Conservation (phyloP, 1,284 basidiomycete species). For the Tetrapyrgos nigripes region DNA sequence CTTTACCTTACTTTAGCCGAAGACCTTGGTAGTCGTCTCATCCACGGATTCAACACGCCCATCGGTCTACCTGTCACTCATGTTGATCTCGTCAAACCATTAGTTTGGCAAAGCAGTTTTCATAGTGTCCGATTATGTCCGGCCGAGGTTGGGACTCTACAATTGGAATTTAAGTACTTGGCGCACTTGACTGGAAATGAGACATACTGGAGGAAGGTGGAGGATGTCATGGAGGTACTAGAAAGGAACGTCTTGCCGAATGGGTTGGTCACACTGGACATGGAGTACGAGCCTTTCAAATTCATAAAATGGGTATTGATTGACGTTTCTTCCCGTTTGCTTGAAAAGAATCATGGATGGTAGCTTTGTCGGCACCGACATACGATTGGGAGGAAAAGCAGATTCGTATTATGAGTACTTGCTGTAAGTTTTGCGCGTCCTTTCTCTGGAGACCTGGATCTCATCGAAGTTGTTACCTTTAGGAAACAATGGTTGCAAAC, state of each 20-base stretch:
- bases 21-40: constrained; percentile 20
- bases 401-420: constrained; percentile 94
- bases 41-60: constrained; percentile 19
- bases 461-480: neutral
- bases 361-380: constrained; percentile 73
- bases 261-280: constrained; percentile 79
- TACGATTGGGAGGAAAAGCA: constrained; percentile 85
- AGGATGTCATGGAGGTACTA: constrained; percentile 65
- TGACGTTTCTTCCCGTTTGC: constrained; percentile 9
- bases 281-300: constrained; percentile 57
- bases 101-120: constrained; percentile 58
- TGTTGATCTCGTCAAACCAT: constrained; percentile 10
- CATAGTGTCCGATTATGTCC: constrained; percentile 64
- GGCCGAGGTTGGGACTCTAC: constrained; percentile 68
- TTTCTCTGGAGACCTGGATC: constrained; percentile 2
- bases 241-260: constrained; percentile 37
- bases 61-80: constrained; percentile 19
- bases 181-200: constrained; percentile 65
- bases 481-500: constrained; percentile 81
- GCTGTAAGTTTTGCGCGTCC: constrained; percentile 50
- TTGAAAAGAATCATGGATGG: constrained; percentile 64
- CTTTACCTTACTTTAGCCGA: constrained; percentile 18
- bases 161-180: constrained; percentile 78
- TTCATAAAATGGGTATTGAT: constrained; percentile 2
- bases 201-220: constrained; percentile 70